Evolutionary conservation across 148 eudicot species (phyloP).

Genomic region (Beta vulgaris): DNA sequence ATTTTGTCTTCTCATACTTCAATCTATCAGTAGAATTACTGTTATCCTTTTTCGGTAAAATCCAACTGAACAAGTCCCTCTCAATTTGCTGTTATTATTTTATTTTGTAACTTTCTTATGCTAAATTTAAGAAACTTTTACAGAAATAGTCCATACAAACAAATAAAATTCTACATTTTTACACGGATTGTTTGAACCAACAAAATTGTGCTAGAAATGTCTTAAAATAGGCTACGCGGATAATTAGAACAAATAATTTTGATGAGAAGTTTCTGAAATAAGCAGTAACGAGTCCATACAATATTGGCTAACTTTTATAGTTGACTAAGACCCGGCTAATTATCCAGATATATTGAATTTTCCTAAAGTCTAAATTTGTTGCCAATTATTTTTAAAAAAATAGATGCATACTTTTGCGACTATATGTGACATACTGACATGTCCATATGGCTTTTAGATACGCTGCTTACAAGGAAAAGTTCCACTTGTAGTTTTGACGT

Average conservation of each 20-base stretch:
- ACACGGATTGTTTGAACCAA: not conserved
- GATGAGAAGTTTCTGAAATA: not conserved
- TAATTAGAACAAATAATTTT: not conserved
- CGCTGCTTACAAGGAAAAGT: not conserved
- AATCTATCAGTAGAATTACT: no score
- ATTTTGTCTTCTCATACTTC: no score
- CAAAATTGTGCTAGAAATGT: not conserved
- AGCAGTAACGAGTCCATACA: not conserved
- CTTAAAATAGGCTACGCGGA: not conserved
- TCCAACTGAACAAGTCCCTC: not conserved
- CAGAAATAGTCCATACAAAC: not conserved
- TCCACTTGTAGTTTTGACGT: no score
- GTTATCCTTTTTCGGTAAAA: no score
- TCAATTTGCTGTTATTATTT: constrained; percentile 7
- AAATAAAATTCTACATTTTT: not conserved
- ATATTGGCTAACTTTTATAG: not conserved
- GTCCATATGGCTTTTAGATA: not conserved
- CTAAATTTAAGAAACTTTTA: not conserved
- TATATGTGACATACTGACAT: no score
- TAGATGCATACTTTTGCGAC: not conserved
- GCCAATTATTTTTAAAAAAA: not conserved
- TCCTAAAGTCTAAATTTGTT: not conserved
- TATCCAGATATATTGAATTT: not conserved
- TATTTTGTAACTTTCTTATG: not conserved
- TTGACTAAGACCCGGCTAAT: not conserved